Conservation (phyloP, 768 basidiomycete species). For the Termitomyces sp. region DNA sequence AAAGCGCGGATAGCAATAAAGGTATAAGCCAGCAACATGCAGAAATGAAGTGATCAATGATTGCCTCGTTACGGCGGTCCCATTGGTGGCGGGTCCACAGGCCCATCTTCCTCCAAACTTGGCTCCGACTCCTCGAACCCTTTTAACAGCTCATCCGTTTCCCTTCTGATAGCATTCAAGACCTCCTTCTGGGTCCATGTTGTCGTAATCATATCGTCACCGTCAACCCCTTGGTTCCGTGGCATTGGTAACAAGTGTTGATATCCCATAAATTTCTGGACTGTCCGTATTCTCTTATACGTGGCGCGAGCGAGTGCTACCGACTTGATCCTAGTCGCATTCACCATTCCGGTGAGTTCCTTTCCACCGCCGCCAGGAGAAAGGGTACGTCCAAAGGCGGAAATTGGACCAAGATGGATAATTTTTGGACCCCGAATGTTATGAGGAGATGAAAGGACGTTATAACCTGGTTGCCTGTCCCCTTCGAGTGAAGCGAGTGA, state of each 20-base stretch:
- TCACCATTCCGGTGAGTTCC: conserved; percentile 20
- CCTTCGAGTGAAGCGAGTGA: conserved; percentile 14
- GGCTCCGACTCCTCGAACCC: conserved; percentile 44
- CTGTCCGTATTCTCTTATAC: conserved; percentile 53
- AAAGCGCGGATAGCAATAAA: conserved; percentile 1
- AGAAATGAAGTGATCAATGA: background rate
- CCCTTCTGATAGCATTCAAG: conserved; percentile 42
- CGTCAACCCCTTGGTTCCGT: conserved; percentile 20
- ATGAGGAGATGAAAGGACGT: conserved; percentile 29
- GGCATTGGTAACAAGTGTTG: conserved; percentile 46
- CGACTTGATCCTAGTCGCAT: conserved; percentile 43
- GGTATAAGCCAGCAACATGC: background rate
- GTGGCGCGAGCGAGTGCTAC: conserved; percentile 47
- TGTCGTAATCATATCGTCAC: conserved; percentile 27
- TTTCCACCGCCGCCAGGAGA: conserved; percentile 21
- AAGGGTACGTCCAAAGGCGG: conserved; percentile 26
- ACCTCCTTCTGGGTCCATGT: conserved; percentile 54
- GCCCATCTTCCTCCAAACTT: conserved; percentile 22
- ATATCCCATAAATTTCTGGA: conserved; percentile 64
- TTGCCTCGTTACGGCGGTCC: background rate
- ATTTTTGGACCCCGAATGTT: conserved; percentile 41
- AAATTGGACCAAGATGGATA: conserved; percentile 54
- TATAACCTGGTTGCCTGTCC: conserved; percentile 36
- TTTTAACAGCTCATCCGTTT: conserved; percentile 51
- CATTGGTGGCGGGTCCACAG: conserved; percentile 18